Base-by-base conservation (phyloP, 192 early-diverging fungal genomes). In the Gorgonomyces haynaldii region DNA sequence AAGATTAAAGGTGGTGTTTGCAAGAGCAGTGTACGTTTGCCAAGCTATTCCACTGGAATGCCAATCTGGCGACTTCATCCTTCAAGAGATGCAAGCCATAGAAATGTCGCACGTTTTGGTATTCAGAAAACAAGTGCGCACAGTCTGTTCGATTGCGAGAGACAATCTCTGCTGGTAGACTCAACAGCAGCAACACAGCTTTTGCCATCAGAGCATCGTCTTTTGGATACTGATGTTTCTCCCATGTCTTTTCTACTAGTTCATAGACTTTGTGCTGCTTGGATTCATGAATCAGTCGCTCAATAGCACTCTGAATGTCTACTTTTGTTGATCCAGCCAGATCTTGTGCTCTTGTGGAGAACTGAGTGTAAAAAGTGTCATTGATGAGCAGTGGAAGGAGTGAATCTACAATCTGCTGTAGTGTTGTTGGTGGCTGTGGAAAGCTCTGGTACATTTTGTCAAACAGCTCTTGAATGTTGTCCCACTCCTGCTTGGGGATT, bases 201-300 rank as follows among this genome's bases (percentile, higher is more conserved):
- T 12, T 34, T 15, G 10, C 10, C 10, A 12, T 34, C 10, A 9
- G 10, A 9, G 10, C 10, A 9, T 9, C 10, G 32, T 34, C 32
- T n/a, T n/a, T n/a, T n/a, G n/a, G n/a, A n/a, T n/a, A n/a, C 26
- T 28, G 29, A 16, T 43, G 25, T n/a, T 43, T 21, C 9, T 22
- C 26, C 2, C 25, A 43, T 10, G 16, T 28, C 25, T 25, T 43
- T 25, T 21, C 26, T 1, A 43, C 6, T 27, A 26, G 29, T 3
- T 26, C 46, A 25, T 49, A 26, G 19, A 49, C 28, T 49, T 49
- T 27, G 24, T 49, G 46, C 16, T 34, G 4, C 35, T 36, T 49
- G 2, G 22, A 21, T 38, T 49, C 15, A 2, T 35, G 15, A 13
- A 49, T 36, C 30, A 49, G 32, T 4, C 4, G 8, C n/a, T 49